Evolutionary conservation across 257 asterid genomes (phyloP), one percentile per base, ranked within the genome.

Genomic region (Solanum paucissectum): DNA sequence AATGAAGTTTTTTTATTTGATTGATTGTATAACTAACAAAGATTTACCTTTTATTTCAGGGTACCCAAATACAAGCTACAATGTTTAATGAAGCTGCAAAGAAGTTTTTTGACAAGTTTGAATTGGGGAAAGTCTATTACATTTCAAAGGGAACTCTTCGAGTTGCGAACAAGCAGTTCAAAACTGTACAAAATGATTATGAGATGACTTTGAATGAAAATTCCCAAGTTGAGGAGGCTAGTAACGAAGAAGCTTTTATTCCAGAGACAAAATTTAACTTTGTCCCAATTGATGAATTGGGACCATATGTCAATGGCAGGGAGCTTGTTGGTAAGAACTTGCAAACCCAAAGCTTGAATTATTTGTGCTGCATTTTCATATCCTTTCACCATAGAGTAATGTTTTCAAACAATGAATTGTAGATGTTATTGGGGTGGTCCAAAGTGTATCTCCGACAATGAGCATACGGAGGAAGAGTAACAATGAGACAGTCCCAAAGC

Each of bases 41-140:
- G 10, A 3, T 62, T 90, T 46, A 21, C 87, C 36, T 12, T 11
- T 87, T 85, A 79, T 92, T 93, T 72, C 90, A 97, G 99, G 99
- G 99, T 20, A 96, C 99, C 13, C 98, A 97, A 95, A 97, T 97
- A 44, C 99, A 95, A 93, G 99, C 99, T 87, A 97, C 99, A 12
- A 96, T 96, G 99, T 97, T 97, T 85, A 97, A 97, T 88, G 97
- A 94, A 27, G 98, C 99, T 86, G 99, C 99, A 36, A 93, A 13
- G 88, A 96, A 95, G 92, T 97, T 96, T 90, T 95, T 84, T n/a
- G 98, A 97, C 18, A 96, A 91, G 85, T 97, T 97, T 90, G 94
- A 94, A 86, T 87, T 95, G 94, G 99, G 99, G 83, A 97, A 96
- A 90, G 98, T 96, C 66, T 97, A 95, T 83, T 97, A 92, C 94